A percentile compares a stretch with the other conserved stretches of the same genome.
Evolutionary conservation across 345 rosid genomes (phyloP).

Genomic region (Aquilaria yunnanensis): DNA sequence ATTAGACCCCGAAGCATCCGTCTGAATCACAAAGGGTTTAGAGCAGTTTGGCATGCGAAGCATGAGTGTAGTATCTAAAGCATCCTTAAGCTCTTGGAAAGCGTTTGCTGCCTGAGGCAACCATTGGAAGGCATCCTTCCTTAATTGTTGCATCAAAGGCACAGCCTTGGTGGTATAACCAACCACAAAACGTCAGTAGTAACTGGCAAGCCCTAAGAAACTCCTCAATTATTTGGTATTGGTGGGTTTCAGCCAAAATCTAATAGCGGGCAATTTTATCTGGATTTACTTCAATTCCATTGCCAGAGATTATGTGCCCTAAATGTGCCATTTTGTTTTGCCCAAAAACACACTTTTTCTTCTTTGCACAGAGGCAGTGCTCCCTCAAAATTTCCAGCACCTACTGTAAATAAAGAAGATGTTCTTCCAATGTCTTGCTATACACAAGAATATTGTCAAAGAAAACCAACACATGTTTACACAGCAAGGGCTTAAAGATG

Average conservation of each 20-base stretch:
- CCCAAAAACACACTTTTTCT: not conserved
- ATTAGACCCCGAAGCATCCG: not conserved
- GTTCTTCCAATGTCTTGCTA: too few relatives aligned
- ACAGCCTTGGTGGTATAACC: not conserved
- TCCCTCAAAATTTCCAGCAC: not conserved
- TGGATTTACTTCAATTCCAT: not conserved
- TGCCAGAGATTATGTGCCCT: not conserved
- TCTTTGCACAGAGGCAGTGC: not conserved
- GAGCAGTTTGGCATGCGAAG: not conserved
- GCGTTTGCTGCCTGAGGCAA: not conserved
- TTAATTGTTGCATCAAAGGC: not conserved
- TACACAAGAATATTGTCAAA: not conserved
- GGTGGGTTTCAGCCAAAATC: not conserved
- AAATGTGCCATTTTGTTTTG: not conserved
- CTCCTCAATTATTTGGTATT: not conserved
- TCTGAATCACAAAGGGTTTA: not conserved
- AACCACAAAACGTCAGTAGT: not conserved
- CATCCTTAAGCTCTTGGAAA: not conserved
- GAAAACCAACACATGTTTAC: not conserved
- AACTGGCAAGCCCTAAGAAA: not conserved
- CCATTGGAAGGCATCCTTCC: constrained; percentile 2
- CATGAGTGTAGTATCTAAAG: not conserved
- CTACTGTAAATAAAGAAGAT: too few relatives aligned
- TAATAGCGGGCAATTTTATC: not conserved
- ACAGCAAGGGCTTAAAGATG: not conserved